Conservation (phyloP, 2,329 filamentous ascomycete species). For the Mycosphaerella sp. region DNA sequence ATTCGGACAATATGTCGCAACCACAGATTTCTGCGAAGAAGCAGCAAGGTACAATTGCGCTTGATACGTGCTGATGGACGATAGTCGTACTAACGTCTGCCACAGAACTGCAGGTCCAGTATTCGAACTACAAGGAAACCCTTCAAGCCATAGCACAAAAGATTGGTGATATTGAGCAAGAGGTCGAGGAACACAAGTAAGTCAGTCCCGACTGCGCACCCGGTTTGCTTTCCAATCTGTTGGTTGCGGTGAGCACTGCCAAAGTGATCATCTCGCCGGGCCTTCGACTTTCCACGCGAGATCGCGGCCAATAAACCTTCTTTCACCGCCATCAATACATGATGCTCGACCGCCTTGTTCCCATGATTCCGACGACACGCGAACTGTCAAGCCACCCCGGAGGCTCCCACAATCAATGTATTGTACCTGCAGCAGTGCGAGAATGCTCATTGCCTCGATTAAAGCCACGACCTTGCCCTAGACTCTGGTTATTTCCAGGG, state of each 20-base stretch:
- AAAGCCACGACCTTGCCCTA: slow-evolving; percentile 1
- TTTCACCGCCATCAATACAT: slow-evolving; percentile 29
- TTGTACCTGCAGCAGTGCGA: neutral
- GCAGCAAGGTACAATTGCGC: slow-evolving; percentile 58
- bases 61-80: neutral
- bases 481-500: slow-evolving; percentile 6
- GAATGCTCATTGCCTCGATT: neutral
- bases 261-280: slow-evolving; percentile 24
- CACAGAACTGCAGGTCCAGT: slow-evolving; percentile 71
- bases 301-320: slow-evolving; percentile 29
- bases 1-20: slow-evolving; percentile 41
- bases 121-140: slow-evolving; percentile 67
- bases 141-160: slow-evolving; percentile 92
- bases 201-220: slow-evolving; percentile 13
- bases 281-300: slow-evolving; percentile 10
- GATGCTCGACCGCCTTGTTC: neutral
- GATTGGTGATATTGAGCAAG: slow-evolving; percentile 95
- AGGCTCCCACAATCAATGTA: neutral
- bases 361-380: neutral
- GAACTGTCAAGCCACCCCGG: neutral
- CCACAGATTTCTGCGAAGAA: slow-evolving; percentile 56
- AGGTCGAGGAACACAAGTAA: slow-evolving; percentile 97
- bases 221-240: neutral
- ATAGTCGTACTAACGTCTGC: neutral
- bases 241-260: slow-evolving; percentile 16